Conservation (phyloP, 768 basidiomycete species). For the Phaffia australis region DNA sequence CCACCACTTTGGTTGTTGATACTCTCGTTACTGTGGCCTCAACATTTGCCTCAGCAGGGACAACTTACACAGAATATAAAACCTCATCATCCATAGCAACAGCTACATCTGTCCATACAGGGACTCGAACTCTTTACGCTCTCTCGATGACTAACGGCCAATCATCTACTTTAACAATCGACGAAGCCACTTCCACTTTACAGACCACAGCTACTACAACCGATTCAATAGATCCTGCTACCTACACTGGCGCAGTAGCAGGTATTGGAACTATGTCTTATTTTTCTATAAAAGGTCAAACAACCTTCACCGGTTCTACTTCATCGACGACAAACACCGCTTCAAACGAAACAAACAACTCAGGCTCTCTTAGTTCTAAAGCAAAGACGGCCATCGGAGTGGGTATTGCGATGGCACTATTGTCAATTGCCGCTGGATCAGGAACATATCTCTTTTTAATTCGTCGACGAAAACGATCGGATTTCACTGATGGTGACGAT, state of each 20-base stretch:
- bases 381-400: conserved; percentile 14
- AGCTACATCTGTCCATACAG: too few relatives aligned
- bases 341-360: neutral
- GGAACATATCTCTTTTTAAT: neutral
- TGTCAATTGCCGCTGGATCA: neutral
- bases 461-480: conserved; percentile 1
- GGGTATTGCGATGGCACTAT: conserved; percentile 1
- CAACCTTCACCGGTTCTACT: neutral
- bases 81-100: too few relatives aligned
- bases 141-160: too few relatives aligned
- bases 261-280: conserved; percentile 3
- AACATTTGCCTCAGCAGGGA: too few relatives aligned
- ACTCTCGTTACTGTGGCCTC: neutral
- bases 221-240: conserved; percentile 1
- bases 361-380: neutral
- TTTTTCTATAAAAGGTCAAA: neutral
- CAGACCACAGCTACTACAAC: neutral
- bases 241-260: conserved; percentile 19
- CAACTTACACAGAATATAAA: too few relatives aligned
- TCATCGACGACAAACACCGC: neutral
- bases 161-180: too few relatives aligned
- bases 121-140: too few relatives aligned
- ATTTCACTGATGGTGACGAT: neutral
- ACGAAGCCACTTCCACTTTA: too few relatives aligned
- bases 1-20: neutral